Conservation (phyloP, 108 stramenopile genomes). For the Seminavis robusta region DNA sequence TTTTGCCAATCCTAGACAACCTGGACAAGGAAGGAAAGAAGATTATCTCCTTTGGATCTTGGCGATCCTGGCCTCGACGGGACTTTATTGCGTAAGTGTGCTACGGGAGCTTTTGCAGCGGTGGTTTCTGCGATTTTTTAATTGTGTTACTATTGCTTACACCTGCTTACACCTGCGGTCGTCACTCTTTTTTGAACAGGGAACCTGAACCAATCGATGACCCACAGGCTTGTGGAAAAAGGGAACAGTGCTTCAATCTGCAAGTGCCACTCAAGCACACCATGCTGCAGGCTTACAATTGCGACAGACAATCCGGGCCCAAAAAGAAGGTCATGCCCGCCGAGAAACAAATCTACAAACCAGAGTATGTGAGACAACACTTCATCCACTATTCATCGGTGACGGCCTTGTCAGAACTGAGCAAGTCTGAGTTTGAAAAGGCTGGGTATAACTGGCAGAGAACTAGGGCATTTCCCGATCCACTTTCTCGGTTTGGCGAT, state of each 20-base stretch:
- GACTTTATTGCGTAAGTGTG: slow-evolving; percentile 28
- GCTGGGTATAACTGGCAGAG: slow-evolving; percentile 22
- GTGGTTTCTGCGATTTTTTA: too few relatives aligned
- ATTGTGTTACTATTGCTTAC: too few relatives aligned
- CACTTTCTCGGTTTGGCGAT: slow-evolving; percentile 50
- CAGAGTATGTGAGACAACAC: slow-evolving; percentile 79
- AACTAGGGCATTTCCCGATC: slow-evolving; percentile 44
- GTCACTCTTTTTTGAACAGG: too few relatives aligned
- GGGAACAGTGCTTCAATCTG: slow-evolving; percentile 47
- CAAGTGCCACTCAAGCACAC: slow-evolving; percentile 53
- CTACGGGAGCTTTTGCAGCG: too few relatives aligned
- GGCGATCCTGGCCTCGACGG: slow-evolving; percentile 59
- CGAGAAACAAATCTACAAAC: slow-evolving; percentile 63
- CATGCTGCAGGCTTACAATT: slow-evolving; percentile 84
- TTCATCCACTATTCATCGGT: slow-evolving; percentile 86
- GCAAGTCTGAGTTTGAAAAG: slow-evolving; percentile 31
- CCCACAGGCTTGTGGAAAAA: slow-evolving; percentile 18
- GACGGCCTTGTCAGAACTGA: slow-evolving; percentile 61
- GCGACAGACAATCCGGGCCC: slow-evolving; percentile 70
- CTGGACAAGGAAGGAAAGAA: slow-evolving; percentile 41
- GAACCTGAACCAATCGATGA: slow-evolving; percentile 19
- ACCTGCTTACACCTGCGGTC: too few relatives aligned
- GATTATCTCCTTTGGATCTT: slow-evolving; percentile 49
- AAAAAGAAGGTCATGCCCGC: slow-evolving; percentile 61
- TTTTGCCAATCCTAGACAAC: slow-evolving; percentile 35